These are phyloP conservation scores for Vanilla planifolia DNA, from an alignment of 106 monocot species.

Conservation along the genomic window DNA sequence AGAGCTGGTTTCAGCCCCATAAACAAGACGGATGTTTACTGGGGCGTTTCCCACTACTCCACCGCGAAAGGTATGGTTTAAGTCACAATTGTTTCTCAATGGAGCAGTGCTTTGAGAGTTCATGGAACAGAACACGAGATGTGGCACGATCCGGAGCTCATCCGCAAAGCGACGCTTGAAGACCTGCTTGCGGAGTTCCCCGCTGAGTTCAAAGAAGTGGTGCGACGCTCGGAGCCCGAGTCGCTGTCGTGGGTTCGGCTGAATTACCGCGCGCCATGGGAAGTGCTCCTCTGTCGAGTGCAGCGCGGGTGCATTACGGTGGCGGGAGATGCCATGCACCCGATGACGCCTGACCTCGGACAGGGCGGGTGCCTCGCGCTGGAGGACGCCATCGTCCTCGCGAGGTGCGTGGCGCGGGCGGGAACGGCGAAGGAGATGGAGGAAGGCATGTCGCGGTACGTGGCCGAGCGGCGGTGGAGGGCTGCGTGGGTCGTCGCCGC, in stretches of 20 bases:
- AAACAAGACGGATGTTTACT: conserved; percentile 32
- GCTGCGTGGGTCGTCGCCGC: conserved; percentile 25
- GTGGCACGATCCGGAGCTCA: conserved; percentile 16
- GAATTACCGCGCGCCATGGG: conserved; percentile 33
- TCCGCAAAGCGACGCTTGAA: conserved; percentile 10
- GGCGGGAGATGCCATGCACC: conserved; percentile 72
- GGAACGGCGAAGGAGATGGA: background rate
- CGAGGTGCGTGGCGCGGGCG: conserved; percentile 20
- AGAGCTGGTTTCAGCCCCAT: conserved; percentile 34
- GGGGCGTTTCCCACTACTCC: conserved; percentile 23
- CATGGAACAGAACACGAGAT: conserved; percentile 22
- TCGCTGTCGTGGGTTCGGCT: conserved; percentile 35
- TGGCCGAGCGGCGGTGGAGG: conserved; percentile 31
- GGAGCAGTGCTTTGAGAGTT: no score
- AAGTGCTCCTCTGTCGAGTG: conserved; percentile 11
- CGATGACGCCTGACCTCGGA: conserved; percentile 70
- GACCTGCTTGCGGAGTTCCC: conserved; percentile 30
- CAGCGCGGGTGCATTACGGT: conserved; percentile 28
- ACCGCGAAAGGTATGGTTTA: conserved; percentile 23
- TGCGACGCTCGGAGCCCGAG: conserved; percentile 14
- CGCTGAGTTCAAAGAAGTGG: conserved; percentile 11
- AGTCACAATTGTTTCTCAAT: no score
- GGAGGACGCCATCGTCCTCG: conserved; percentile 56
- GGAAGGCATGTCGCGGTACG: conserved; percentile 12
- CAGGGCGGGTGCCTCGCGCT: conserved; percentile 70